Evolutionary conservation across 345 rosid species (phyloP).

Genomic region (Fremontodendron californicum): DNA sequence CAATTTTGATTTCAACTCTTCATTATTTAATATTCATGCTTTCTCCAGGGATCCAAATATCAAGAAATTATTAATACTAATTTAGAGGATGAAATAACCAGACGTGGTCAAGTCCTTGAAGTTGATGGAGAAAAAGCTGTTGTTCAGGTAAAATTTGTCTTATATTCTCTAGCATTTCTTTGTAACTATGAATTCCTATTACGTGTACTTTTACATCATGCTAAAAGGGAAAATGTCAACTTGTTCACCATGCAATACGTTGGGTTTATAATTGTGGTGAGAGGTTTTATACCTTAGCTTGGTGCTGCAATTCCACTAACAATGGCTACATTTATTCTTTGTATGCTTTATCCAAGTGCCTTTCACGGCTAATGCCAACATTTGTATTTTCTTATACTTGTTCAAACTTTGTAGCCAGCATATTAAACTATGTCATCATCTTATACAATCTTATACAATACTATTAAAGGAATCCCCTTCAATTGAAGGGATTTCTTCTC

Average conservation of each 20-base stretch:
- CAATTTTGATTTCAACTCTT: background rate
- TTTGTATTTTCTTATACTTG: too few relatives aligned
- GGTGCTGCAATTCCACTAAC: background rate
- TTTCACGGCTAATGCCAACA: too few relatives aligned
- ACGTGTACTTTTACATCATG: too few relatives aligned
- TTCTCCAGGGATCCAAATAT: conserved; percentile 76
- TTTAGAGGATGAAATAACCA: conserved; percentile 70
- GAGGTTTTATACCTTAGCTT: background rate
- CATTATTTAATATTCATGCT: background rate
- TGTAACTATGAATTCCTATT: background rate
- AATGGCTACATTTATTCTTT: background rate
- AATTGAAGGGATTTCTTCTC: too few relatives aligned
- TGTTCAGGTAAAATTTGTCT: conserved; percentile 53
- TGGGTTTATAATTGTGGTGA: background rate
- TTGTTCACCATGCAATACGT: background rate
- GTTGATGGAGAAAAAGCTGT: conserved; percentile 97
- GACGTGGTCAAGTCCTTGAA: conserved; percentile 94
- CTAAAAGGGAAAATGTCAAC: background rate
- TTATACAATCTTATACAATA: too few relatives aligned
- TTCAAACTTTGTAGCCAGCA: too few relatives aligned
- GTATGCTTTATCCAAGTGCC: too few relatives aligned
- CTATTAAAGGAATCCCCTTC: too few relatives aligned
- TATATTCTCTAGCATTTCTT: background rate
- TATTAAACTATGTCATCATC: too few relatives aligned
- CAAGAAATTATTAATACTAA: conserved; percentile 92